Base-by-base conservation (phyloP, 2,329 filamentous ascomycete genomes). In the Alternaria metachromatica region DNA sequence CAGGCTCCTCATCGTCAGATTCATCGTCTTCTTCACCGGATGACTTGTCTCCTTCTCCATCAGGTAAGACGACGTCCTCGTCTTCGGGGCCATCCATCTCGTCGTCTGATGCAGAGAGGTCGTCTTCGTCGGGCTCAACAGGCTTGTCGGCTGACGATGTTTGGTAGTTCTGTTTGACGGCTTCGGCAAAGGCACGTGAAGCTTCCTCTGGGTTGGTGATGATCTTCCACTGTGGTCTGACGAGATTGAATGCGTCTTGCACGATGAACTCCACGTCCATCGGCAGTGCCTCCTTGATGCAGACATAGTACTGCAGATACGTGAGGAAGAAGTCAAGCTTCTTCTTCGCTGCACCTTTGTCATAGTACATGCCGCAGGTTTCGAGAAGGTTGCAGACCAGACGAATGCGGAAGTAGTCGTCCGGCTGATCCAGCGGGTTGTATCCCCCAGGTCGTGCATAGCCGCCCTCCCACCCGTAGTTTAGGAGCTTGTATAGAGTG, bases 181-280 rank as follows among this genome's bases (percentile, higher is more conserved):
- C 92, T 68, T 97, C 89, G 69, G 93, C 90, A 77, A 99, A 97
- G 2, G 90, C 87, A 68, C 89, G 90, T 11, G 89, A 88, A 10
- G 96, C 95, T 80, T 98, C 96, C 57, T 96, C 90, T 6, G 96
- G 80, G 68, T 91, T 92, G 6, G 89, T 87, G 20, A 92, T 89
- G 49, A 97, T 84, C 80, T 96, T 96, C 96, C 95, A 99, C 76
- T 97, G 92, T 5, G 96, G 95, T 50, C 96, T 88, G 12, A 94
- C 91, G 33, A 94, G 82, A 25, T 90, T 89, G 80, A 92, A 98
- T 0, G 92, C 94, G 78, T 99, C 96, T 78, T 97, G 94, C 7
- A 99, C 88, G 49, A 97, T 90, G 78, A 99, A 99, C 62, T 99
- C 96, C 50, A 98, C 92, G 69, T 99, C 96, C 93, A 99, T 96